These are phyloP conservation scores for Populus trichocarpa DNA, from an alignment of 441 rosid species.

Conservation along the genomic window DNA sequence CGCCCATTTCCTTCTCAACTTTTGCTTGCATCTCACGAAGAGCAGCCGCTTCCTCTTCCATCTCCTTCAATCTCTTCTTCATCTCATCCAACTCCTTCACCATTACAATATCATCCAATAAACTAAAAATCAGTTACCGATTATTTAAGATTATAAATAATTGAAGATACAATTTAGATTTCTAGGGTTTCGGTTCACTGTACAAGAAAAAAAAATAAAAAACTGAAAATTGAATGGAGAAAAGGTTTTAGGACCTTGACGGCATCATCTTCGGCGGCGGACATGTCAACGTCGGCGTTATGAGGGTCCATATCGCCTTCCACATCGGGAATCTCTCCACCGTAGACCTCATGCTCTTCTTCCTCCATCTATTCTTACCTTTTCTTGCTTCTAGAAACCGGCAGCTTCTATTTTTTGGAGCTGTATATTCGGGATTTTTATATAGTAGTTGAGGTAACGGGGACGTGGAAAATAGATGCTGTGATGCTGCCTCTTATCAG, in stretches of 20 bases:
- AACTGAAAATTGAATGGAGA: not conserved
- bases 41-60: constrained; percentile 96
- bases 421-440: not conserved
- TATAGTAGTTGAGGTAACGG: not conserved
- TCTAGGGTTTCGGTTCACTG: constrained; percentile 5
- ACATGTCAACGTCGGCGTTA: constrained; percentile 62
- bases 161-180: not conserved
- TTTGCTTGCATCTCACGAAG: constrained; percentile 97
- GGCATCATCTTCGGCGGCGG: constrained; percentile 73
- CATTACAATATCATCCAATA: not conserved
- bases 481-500: not conserved
- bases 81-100: constrained; percentile 84
- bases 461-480: not conserved
- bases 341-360: constrained; percentile 95
- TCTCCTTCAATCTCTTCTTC: constrained; percentile 92
- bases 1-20: constrained; percentile 96
- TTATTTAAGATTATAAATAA: not conserved
- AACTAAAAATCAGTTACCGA: not conserved
- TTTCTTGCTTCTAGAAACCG: not conserved
- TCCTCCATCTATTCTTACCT: constrained; percentile 50
- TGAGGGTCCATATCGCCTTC: constrained; percentile 71
- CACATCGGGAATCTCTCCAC: constrained; percentile 86
- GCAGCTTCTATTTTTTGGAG: not conserved
- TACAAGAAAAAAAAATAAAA: not conserved
- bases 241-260: constrained; percentile 45